Conservation (phyloP, 257 asterid genomes). For the Haberlea rhodopensis region DNA sequence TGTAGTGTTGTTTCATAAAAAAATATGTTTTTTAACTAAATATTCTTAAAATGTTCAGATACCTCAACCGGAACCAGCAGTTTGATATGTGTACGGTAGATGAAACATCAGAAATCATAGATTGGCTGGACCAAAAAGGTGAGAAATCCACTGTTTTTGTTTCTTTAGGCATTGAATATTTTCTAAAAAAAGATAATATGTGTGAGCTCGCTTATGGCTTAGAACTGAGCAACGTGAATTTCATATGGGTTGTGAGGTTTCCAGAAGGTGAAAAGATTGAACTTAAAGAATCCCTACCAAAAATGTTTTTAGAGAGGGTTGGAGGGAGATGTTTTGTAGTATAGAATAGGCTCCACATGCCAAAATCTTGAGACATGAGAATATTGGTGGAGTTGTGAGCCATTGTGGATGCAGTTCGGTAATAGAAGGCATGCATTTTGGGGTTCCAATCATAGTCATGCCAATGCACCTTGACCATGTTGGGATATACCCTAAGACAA, state of each 20-base stretch:
- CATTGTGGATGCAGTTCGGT: slow-evolving; percentile 59
- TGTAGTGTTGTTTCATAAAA: too few species aligned
- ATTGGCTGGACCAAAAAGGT: slow-evolving; percentile 36
- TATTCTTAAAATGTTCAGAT: too few species aligned
- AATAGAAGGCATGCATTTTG: slow-evolving; percentile 42
- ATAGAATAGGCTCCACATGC: slow-evolving; percentile 52
- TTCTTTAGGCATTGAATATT: slow-evolving; percentile 50
- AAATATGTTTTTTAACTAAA: too few species aligned
- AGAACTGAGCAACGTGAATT: slow-evolving; percentile 39
- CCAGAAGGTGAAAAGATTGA: slow-evolving; percentile 27
- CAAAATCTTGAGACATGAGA: slow-evolving; percentile 33
- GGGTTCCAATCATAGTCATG: slow-evolving; percentile 48
- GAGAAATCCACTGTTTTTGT: slow-evolving; percentile 37
- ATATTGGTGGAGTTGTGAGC: slow-evolving; percentile 43
- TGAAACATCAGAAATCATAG: slow-evolving; percentile 2
- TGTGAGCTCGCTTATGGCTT: slow-evolving; percentile 36
- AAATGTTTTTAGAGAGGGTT: slow-evolving; percentile 37
- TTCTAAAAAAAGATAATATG: slow-evolving; percentile 36
- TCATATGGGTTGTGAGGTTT: slow-evolving; percentile 51
- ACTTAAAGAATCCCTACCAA: slow-evolving; percentile 32
- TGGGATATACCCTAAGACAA: too few species aligned
- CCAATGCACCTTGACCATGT: slow-evolving; percentile 45
- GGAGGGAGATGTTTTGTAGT: slow-evolving; percentile 29
- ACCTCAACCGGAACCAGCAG: too few species aligned
- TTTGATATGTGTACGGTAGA: too few species aligned